phyloP scores from a whole-genome alignment of 257 asterid species.

The Apocynum venetum region DNA sequence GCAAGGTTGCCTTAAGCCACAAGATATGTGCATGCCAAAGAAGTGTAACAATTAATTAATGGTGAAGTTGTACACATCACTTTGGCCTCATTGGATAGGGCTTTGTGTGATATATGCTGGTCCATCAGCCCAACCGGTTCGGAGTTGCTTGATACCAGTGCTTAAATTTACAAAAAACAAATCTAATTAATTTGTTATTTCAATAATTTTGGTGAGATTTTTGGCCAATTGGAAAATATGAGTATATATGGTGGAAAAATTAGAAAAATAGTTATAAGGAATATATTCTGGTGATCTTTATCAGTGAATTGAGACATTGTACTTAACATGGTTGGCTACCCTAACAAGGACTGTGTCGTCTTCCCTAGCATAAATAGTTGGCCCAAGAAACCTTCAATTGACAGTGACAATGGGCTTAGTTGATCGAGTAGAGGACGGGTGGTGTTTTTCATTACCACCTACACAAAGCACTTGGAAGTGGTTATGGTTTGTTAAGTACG shows the following conservation, averaged over 20 bases:
- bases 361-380: slow-evolving; percentile 56
- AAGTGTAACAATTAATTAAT: no score
- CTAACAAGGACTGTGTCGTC: slow-evolving; percentile 56
- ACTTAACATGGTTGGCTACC: slow-evolving; percentile 73
- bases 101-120: slow-evolving; percentile 92
- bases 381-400: slow-evolving; percentile 73
- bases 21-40: no score
- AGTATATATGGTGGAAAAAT: no score
- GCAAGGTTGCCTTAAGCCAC: slow-evolving; percentile 78
- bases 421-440: slow-evolving; percentile 60
- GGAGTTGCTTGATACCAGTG: slow-evolving; percentile 70
- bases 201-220: no score
- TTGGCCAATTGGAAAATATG: no score
- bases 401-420: slow-evolving; percentile 64
- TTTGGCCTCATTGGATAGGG: slow-evolving; percentile 71
- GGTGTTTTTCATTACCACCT: slow-evolving; percentile 69
- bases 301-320: slow-evolving; percentile 83
- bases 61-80: slow-evolving; percentile 68
- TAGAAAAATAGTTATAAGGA: not conserved
- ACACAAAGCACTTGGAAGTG: not conserved
- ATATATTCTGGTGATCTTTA: slow-evolving; percentile 13
- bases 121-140: slow-evolving; percentile 94
- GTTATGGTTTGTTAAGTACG: no score
- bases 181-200: not conserved
- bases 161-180: slow-evolving; percentile 27